Evolutionary conservation across 805 yeast species (phyloP).

Genomic region (Yarrowia bubula): DNA sequence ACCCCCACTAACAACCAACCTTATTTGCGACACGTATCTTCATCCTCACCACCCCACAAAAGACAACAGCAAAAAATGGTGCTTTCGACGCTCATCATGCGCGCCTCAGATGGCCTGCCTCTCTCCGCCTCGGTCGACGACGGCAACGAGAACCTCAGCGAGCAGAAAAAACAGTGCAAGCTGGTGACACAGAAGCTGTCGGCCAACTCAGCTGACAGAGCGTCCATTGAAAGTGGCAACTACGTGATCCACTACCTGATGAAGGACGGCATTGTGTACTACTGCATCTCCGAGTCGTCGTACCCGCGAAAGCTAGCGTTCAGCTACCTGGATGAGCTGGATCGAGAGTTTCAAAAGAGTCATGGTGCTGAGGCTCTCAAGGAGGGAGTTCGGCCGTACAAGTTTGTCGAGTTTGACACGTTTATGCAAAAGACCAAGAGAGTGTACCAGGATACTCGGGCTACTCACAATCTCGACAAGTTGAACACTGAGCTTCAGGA

Average conservation of each 20-base stretch:
- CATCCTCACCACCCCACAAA: neutral
- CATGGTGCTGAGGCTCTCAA: slow-evolving; percentile 67
- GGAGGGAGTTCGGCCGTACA: slow-evolving; percentile 79
- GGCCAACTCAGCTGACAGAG: slow-evolving; percentile 77
- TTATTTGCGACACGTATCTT: neutral
- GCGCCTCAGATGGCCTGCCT: slow-evolving; percentile 61
- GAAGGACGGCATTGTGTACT: slow-evolving; percentile 62
- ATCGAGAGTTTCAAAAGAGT: slow-evolving; percentile 74
- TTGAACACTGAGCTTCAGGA: slow-evolving; percentile 86
- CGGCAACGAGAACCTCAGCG: slow-evolving; percentile 58
- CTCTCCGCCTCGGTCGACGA: slow-evolving; percentile 88
- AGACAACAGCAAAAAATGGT: slow-evolving; percentile 47
- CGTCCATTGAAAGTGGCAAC: slow-evolving; percentile 74
- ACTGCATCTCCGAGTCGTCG: slow-evolving; percentile 71
- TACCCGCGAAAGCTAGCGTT: slow-evolving; percentile 90
- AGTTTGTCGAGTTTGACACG: slow-evolving; percentile 75
- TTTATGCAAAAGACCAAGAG: slow-evolving; percentile 79
- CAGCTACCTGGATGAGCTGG: slow-evolving; percentile 77
- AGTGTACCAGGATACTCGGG: slow-evolving; percentile 85
- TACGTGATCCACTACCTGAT: slow-evolving; percentile 74
- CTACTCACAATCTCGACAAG: slow-evolving; percentile 82
- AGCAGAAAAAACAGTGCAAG: slow-evolving; percentile 83
- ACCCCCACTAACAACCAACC: neutral
- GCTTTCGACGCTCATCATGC: slow-evolving; percentile 61
- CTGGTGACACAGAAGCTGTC: slow-evolving; percentile 69